Conservation (phyloP, 1,139 yeast genomes). For the Sugiyamaella pinicola region DNA sequence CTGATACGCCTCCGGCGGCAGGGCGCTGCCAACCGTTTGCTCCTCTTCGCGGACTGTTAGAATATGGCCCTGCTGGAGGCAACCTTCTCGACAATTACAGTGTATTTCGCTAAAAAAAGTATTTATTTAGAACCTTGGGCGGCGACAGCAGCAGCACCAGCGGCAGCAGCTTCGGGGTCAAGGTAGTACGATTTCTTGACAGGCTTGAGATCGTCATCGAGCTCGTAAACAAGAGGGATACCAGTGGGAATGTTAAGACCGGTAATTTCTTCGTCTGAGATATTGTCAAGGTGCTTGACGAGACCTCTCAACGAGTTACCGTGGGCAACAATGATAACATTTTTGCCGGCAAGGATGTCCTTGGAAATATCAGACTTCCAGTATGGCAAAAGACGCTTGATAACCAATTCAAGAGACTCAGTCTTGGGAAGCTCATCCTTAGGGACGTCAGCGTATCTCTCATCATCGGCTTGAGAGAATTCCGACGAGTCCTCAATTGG, state of each 20-base stretch:
- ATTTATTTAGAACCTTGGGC: conserved; percentile 69
- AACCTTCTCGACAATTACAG: too few species aligned
- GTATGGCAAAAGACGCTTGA: conserved; percentile 96
- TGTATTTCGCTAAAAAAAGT: neutral
- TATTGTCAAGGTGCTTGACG: conserved; percentile 93
- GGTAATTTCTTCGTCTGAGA: conserved; percentile 91
- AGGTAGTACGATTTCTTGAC: conserved; percentile 92
- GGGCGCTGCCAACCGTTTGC: conserved; percentile 1
- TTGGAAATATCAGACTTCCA: conserved; percentile 93
- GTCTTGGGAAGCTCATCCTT: conserved; percentile 88
- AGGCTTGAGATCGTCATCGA: conserved; percentile 85
- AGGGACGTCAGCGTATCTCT: conserved; percentile 80
- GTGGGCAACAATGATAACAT: conserved; percentile 93
- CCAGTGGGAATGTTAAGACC: conserved; percentile 98
- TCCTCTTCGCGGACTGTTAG: too few species aligned
- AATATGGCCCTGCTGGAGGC: too few species aligned
- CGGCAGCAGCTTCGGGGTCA: conserved; percentile 99
- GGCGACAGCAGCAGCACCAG: conserved; percentile 99
- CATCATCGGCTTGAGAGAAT: conserved; percentile 84
- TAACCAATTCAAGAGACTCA: conserved; percentile 92
- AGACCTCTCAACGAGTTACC: conserved; percentile 98
- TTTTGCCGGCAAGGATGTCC: conserved; percentile 83
- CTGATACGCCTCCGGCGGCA: conserved; percentile 17
- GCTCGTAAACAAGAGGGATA: conserved; percentile 96
- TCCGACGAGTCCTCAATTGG: conserved; percentile 72